Conservation (phyloP, 441 rosid species). For the Mallotus japonicus region DNA sequence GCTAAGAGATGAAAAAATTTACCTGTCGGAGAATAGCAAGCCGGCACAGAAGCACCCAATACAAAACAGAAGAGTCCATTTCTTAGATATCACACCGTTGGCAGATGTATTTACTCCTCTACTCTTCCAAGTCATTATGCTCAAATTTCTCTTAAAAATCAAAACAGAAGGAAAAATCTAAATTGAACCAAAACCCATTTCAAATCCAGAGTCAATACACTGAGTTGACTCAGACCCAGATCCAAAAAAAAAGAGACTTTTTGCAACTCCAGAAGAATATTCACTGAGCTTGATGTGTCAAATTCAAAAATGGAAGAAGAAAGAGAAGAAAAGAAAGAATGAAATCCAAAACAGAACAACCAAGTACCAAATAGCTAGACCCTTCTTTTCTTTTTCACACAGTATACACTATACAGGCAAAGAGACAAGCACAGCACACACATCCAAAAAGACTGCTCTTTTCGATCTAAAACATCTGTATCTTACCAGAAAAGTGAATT, state of each 20-base stretch:
- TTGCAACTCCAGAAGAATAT: constrained; percentile 18
- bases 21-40: constrained; percentile 86
- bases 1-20: constrained; percentile 21
- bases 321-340: not conserved
- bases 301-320: not conserved
- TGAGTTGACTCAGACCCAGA: constrained; percentile 43
- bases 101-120: constrained; percentile 61
- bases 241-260: constrained; percentile 27
- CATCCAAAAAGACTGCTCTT: not conserved
- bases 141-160: constrained; percentile 11
- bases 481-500: constrained; percentile 2
- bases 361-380: not conserved
- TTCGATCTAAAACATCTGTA: constrained; percentile 8
- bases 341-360: not conserved
- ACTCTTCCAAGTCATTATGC: constrained; percentile 66
- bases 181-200: constrained; percentile 39
- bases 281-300: not conserved
- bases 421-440: not conserved
- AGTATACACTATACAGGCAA: not conserved
- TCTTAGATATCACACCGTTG: constrained; percentile 58
- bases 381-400: not conserved
- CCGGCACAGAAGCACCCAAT: constrained; percentile 88
- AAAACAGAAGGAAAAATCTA: constrained; percentile 11
- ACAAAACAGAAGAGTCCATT: constrained; percentile 72
- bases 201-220: constrained; percentile 41